A percentile compares a stretch with the other conserved stretches of the same genome.
Conservation (phyloP, 495 filamentous ascomycete genomes). For the Zalerion maritima region DNA sequence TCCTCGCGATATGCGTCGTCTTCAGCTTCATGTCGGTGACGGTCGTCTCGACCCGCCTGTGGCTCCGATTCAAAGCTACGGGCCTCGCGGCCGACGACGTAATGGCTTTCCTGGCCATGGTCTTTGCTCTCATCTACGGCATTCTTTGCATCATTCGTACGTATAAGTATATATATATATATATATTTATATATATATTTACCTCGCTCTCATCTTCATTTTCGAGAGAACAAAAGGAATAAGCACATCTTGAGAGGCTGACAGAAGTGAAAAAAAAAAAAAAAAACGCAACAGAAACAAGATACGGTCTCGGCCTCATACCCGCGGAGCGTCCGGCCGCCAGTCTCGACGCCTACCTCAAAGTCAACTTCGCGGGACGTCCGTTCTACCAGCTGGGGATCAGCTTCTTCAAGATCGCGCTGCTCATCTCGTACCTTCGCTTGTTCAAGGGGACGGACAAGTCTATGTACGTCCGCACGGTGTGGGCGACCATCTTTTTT, state of each 20-base stretch:
- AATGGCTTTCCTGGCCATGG: slow-evolving; percentile 14
- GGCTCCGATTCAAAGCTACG: slow-evolving; percentile 11
- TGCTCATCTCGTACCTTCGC: slow-evolving; percentile 42
- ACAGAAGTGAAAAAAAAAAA: too few relatives aligned
- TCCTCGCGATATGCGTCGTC: slow-evolving; percentile 12
- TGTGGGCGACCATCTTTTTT: slow-evolving; percentile 29
- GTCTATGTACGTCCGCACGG: slow-evolving; percentile 26
- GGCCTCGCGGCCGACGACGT: slow-evolving; percentile 17
- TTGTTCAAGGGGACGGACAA: slow-evolving; percentile 35
- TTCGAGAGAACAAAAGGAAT: background rate
- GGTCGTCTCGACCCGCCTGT: slow-evolving; percentile 10
- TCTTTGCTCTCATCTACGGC: slow-evolving; percentile 34
- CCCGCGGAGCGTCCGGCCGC: slow-evolving; percentile 23
- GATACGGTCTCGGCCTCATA: slow-evolving; percentile 37
- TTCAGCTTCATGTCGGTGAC: slow-evolving; percentile 10
- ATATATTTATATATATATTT: too few relatives aligned
- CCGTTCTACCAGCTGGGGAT: slow-evolving; percentile 46
- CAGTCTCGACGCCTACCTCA: slow-evolving; percentile 26
- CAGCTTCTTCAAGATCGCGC: slow-evolving; percentile 42
- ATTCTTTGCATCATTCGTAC: slow-evolving; percentile 35
- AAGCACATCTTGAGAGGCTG: too few relatives aligned
- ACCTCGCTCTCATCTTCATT: background rate
- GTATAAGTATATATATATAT: too few relatives aligned
- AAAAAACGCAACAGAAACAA: slow-evolving; percentile 35
- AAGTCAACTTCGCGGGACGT: slow-evolving; percentile 40